phyloP scores from a whole-genome alignment of 495 filamentous ascomycete species.

The Tuber magnatum region DNA sequence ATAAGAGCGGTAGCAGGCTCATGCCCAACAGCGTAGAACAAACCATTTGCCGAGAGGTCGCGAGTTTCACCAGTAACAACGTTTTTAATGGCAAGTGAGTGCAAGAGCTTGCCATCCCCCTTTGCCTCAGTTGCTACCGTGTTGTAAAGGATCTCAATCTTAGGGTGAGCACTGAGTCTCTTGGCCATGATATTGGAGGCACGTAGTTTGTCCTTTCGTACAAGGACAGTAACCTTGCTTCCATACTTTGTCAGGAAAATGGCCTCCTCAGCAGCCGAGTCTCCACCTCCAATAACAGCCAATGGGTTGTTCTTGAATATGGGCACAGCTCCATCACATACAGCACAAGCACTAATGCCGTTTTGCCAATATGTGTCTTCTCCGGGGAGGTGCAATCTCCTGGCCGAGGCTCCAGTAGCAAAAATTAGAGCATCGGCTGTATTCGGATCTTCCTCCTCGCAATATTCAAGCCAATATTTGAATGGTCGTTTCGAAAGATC shows the following conservation, averaged over 20 bases:
- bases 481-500: conserved; percentile 82
- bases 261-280: conserved; percentile 95
- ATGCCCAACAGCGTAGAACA: conserved; percentile 98
- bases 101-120: conserved; percentile 76
- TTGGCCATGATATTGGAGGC: conserved; percentile 89
- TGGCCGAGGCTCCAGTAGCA: conserved; percentile 87
- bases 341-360: conserved; percentile 91
- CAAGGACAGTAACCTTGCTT: conserved; percentile 84
- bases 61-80: conserved; percentile 68
- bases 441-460: conserved; percentile 62
- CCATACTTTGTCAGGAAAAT: conserved; percentile 98
- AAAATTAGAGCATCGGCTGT: conserved; percentile 90
- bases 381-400: conserved; percentile 71
- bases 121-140: conserved; percentile 70
- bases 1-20: conserved; percentile 84
- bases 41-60: conserved; percentile 76
- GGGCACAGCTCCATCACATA: conserved; percentile 94
- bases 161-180: conserved; percentile 70
- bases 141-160: conserved; percentile 83
- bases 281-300: conserved; percentile 92
- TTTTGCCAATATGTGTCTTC: conserved; percentile 95
- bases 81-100: conserved; percentile 78
- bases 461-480: conserved; percentile 81
- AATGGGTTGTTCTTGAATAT: conserved; percentile 96
- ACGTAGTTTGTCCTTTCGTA: conserved; percentile 74